Evolutionary conservation across 768 basidiomycete genomes (phyloP), one percentile per base, ranked within the genome.

Genomic region (Pulveroboletus frians): DNA sequence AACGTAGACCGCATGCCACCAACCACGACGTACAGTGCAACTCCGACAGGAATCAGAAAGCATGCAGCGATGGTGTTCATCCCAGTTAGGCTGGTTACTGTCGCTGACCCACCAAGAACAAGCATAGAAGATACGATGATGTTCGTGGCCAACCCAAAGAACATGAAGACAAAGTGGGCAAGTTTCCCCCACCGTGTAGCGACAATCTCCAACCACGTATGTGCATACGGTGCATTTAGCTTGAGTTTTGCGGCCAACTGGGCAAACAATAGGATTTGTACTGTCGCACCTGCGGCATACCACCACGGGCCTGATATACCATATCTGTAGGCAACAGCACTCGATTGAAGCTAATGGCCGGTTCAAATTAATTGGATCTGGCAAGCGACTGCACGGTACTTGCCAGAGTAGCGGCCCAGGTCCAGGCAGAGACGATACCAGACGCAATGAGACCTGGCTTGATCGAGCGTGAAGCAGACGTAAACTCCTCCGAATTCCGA

Each of bases 351-450:
- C 80, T 81, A 42, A 3, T 11, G 43, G 50, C 11, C 68, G 49
- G 5, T 14, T 57, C 39, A 21, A 40, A 50, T 34, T 21, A 17
- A 37, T 3, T 17, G 13, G 27, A 20, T 34, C 20, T 9, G 9
- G 23, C 3, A 23, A 32, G 30, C 7, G 1, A 14, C 2, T 1
- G 23, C 7, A 30, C 49, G 15, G 35, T 5, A 72, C 51, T 18
- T 49, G 84, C 84, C 50, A 88, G 67, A 1, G 86, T 89, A 17
- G 86, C 88, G 3, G 85, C 86, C 77, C 84, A 88, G n/a, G 90
- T 92, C 91, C 92, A 94, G 0, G 92, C 91, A 17, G 84, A 86
- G 18, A 95, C 92, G 51, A 96, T 94, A 2, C 93, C 93, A 26
- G 89, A 82, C 0, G 92, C 92, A 50, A 96, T 93, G 39, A 97